A percentile compares a stretch with the other conserved stretches of the same genome.
Conservation (phyloP, 345 rosid genomes). For the Tarenaya hassleriana region DNA sequence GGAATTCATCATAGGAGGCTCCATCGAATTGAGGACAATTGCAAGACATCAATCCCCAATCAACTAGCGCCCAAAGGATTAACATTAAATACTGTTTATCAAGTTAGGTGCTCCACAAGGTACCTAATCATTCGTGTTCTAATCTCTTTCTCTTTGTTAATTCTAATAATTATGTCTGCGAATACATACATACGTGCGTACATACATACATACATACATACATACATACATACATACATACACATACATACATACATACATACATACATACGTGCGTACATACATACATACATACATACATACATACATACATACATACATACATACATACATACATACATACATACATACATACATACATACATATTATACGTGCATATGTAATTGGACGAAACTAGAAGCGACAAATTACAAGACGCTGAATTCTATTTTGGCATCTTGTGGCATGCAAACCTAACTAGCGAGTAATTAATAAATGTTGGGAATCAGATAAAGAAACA, state of each 20-base stretch:
- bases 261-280: background rate
- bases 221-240: background rate
- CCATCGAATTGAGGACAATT: conserved; percentile 17
- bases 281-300: no score
- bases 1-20: conserved; percentile 23
- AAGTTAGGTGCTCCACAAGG: conserved; percentile 23
- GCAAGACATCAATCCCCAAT: conserved; percentile 10
- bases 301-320: no score
- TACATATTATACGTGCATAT: conserved; percentile 13
- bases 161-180: conserved; percentile 13
- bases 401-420: conserved; percentile 29
- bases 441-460: conserved; percentile 38
- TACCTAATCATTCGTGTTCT: conserved; percentile 25
- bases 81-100: background rate
- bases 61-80: conserved; percentile 12
- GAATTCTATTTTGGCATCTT: conserved; percentile 29
- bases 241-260: conserved; percentile 12
- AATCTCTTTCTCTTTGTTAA: background rate
- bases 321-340: background rate
- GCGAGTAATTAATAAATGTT: no score
- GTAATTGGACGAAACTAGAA: conserved; percentile 18
- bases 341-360: background rate
- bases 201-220: no score
- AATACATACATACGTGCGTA: background rate
- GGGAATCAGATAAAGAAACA: no score